Conservation (phyloP, 176 grass and related monocot genomes). For the Raddia guianensis region DNA sequence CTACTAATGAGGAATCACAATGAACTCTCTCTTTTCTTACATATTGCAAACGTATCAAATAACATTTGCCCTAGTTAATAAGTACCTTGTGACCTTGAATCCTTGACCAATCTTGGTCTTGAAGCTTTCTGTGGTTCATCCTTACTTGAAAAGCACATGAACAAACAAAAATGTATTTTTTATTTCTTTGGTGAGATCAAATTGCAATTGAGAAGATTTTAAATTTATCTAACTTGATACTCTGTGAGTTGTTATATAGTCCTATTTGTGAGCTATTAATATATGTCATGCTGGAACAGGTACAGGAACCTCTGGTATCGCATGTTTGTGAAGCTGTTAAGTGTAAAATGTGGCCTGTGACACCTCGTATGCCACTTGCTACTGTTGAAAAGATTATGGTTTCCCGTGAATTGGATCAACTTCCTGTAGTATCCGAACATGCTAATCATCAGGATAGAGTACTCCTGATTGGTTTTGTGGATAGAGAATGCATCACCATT, state of each 20-base stretch:
- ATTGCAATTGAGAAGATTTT: constrained; percentile 19
- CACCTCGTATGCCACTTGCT: constrained; percentile 57
- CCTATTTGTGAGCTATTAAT: constrained; percentile 10
- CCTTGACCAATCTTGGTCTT: neutral
- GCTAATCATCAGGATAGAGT: constrained; percentile 18
- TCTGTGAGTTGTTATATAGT: neutral
- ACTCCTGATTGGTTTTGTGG: constrained; percentile 64
- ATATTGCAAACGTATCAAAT: neutral
- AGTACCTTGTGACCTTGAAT: neutral
- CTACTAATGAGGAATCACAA: neutral
- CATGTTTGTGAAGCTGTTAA: constrained; percentile 53
- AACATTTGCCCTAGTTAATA: neutral
- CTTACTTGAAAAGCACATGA: neutral
- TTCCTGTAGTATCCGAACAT: constrained; percentile 74
- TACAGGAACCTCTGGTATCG: constrained; percentile 49
- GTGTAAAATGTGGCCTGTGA: constrained; percentile 58
- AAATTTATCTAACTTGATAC: neutral
- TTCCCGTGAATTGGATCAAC: constrained; percentile 50
- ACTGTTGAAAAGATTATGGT: constrained; percentile 80
- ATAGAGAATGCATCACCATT: constrained; percentile 71
- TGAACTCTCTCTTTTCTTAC: neutral
- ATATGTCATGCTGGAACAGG: constrained; percentile 39
- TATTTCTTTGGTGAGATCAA: constrained; percentile 8
- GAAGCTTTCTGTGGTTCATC: constrained; percentile 19
- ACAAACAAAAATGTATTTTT: constrained; percentile 20